Evolutionary conservation across 2,329 filamentous ascomycete species (phyloP).

Genomic region (Macrophomina tecta): DNA sequence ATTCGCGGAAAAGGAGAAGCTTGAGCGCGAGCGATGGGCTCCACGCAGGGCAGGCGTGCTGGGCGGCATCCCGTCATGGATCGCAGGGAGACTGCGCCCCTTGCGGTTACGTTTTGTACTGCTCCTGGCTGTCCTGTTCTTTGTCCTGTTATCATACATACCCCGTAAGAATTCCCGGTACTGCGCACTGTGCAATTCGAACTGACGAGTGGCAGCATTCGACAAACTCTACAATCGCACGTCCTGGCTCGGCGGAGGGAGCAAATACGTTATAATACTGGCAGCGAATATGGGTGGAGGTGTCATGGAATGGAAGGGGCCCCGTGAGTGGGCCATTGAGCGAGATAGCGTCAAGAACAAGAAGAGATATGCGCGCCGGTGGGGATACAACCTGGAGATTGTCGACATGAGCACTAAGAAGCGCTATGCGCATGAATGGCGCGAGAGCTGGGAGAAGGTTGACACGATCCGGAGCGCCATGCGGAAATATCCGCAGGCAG

Average conservation of each 20-base stretch:
- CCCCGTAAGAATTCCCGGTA: conserved; percentile 69
- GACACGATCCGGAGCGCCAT: conserved; percentile 88
- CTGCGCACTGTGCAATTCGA: not conserved
- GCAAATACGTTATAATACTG: conserved; percentile 91
- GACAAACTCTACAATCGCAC: conserved; percentile 71
- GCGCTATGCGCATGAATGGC: conserved; percentile 97
- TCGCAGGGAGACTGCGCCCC: conserved; percentile 65
- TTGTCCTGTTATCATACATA: conserved; percentile 71
- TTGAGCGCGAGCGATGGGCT: conserved; percentile 65
- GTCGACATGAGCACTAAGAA: conserved; percentile 99
- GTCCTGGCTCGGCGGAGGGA: conserved; percentile 77
- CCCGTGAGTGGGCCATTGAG: conserved; percentile 97
- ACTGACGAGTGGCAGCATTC: conserved; percentile 55
- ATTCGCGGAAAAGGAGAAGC: conserved; percentile 80
- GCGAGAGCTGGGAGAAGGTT: conserved; percentile 99
- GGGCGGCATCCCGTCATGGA: conserved; percentile 42
- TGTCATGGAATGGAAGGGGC: conserved; percentile 99
- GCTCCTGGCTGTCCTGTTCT: conserved; percentile 64
- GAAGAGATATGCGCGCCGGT: conserved; percentile 80
- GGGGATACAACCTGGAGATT: conserved; percentile 96
- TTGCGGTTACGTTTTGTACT: conserved; percentile 69
- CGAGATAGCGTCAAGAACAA: conserved; percentile 96
- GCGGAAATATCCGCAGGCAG: conserved; percentile 91
- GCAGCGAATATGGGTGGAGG: conserved; percentile 94
- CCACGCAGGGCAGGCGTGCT: conserved; percentile 45